A percentile compares a stretch with the other conserved stretches of the same genome.
Conservation (phyloP, 257 asterid genomes). For the Gentiana dahurica region DNA sequence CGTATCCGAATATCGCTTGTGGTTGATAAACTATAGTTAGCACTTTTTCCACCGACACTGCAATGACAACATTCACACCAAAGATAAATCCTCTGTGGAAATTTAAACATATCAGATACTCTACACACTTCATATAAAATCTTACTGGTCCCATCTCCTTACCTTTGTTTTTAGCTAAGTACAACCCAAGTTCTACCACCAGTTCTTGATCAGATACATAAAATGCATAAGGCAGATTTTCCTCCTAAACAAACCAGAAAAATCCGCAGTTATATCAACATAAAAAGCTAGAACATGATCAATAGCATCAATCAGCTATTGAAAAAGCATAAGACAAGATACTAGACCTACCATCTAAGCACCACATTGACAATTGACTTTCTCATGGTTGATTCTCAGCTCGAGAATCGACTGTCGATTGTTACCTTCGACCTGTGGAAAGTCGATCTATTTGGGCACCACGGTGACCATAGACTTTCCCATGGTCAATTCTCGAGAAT, state of each 20-base stretch:
- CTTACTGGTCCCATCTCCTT: slow-evolving; percentile 1
- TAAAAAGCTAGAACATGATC: neutral
- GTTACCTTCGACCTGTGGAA: too few species aligned
- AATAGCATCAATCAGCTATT: neutral
- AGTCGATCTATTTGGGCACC: too few species aligned
- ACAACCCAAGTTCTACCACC: slow-evolving; percentile 58
- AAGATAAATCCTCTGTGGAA: neutral
- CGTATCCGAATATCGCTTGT: slow-evolving; percentile 94
- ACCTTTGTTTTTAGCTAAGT: slow-evolving; percentile 76
- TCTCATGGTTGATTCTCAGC: too few species aligned
- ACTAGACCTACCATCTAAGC: too few species aligned
- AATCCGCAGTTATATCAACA: neutral
- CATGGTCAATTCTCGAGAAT: too few species aligned
- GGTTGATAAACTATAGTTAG: slow-evolving; percentile 86
- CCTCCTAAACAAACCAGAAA: slow-evolving; percentile 46
- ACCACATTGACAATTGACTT: too few species aligned
- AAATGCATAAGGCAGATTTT: slow-evolving; percentile 81
- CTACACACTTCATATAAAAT: neutral
- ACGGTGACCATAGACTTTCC: too few species aligned
- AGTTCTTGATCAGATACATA: slow-evolving; percentile 82
- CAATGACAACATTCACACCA: slow-evolving; percentile 14
- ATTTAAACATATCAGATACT: neutral
- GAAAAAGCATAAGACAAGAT: neutral
- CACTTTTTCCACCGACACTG: slow-evolving; percentile 95
- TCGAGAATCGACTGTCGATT: too few species aligned